Evolutionary conservation across 106 monocot species (phyloP).

Genomic region (Acanthochlamys bracteata): DNA sequence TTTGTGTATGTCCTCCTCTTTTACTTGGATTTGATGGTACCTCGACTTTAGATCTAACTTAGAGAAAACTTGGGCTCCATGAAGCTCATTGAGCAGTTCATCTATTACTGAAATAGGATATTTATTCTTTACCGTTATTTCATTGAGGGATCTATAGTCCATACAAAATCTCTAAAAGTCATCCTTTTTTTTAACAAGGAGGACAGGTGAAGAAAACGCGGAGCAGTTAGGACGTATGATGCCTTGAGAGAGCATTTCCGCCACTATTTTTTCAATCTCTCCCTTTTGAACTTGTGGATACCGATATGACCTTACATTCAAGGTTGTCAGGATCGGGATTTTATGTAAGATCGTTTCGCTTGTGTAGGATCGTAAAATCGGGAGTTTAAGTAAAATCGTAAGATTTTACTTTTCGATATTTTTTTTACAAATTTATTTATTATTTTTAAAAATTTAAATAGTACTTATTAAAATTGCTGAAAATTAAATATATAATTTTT

Average conservation of each 20-base stretch:
- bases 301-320: background rate
- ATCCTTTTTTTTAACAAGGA: conserved; percentile 6
- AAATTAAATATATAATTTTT: no score
- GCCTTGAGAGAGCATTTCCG: background rate
- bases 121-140: background rate
- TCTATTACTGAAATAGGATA: background rate
- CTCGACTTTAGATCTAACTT: background rate
- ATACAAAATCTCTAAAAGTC: conserved; percentile 3
- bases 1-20: background rate
- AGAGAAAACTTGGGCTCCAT: background rate
- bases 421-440: no score
- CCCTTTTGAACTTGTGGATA: conserved; percentile 1
- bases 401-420: no score
- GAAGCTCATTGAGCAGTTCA: background rate
- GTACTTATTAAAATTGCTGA: no score
- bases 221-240: background rate
- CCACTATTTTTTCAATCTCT: background rate
- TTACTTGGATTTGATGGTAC: background rate
- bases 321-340: no score
- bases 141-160: conserved; percentile 6
- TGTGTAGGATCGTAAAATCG: no score
- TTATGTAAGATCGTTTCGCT: no score
- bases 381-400: no score
- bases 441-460: no score
- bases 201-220: conserved; percentile 1